Base-by-base conservation (phyloP, 805 yeast genomes). In the Ascoidea tarda region DNA sequence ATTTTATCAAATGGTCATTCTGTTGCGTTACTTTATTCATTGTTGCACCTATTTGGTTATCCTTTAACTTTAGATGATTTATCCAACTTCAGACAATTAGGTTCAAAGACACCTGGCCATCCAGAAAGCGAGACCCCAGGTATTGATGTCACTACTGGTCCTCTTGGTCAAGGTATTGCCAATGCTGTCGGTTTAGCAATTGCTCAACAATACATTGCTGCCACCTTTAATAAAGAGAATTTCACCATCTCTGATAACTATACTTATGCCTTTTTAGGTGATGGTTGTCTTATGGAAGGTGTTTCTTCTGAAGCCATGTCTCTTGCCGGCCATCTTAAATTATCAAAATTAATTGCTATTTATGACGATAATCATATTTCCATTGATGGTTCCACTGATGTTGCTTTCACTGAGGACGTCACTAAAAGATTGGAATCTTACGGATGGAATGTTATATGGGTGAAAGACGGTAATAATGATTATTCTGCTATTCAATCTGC, bases 241-340 rank as follows among this genome's bases (percentile, higher is more conserved):
- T 79, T 69, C 71, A 71, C 77, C 49, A 62, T 91, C 54, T 77
- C 90, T 53, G 86, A 87, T 74, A 78, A 79, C 69, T 79, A 75
- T 78, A 81, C 89, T 58, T 91, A 81, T 73, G 70, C 71, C 61
- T 81, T 91, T 75, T 72, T 90, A 56, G 99, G 99, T 74, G 99
- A 91, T 63, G 99, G 98, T 63, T 91, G 99, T 76, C 77, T 91
- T 76, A 84, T 84, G 89, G 99, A 91, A 77, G 99, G 99, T 79
- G 88, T 91, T 58, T 78, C 96, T 56, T 80, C 93, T 55, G 99
- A 91, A 77, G 93, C 96, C 54, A 78, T 79, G 61, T 91, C 99
- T 45, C 73, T 90, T 56, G 99, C 99, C 58, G 99, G 99, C 65
- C 99, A 91, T 73, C 77, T 91, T 70, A 78, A 88, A 76, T 81